Percentiles rank a stretch among this genome's conserved stretches.
Conservation (phyloP, 2,329 filamentous ascomycete species). For the Didymellaceae sp. region DNA sequence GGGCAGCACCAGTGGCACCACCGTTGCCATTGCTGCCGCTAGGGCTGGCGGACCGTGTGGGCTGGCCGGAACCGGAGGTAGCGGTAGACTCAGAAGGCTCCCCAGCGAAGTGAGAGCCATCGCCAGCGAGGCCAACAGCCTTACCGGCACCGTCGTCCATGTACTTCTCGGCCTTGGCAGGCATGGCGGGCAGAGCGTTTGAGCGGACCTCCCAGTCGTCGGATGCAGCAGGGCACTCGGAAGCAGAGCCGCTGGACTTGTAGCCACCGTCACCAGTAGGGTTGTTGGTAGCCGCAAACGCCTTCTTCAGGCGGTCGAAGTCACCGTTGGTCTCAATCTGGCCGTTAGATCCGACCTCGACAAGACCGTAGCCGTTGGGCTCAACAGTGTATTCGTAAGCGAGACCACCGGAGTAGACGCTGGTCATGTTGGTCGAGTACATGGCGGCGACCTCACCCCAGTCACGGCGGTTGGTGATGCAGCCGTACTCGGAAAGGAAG, state of each 20-base stretch:
- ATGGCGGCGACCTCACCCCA: conserved; percentile 81
- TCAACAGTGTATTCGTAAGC: conserved; percentile 88
- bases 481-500: conserved; percentile 95
- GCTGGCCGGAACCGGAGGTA: conserved; percentile 36
- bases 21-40: conserved; percentile 11
- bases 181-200: conserved; percentile 63
- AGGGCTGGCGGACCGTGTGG: conserved; percentile 33
- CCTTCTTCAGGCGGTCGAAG: conserved; percentile 64
- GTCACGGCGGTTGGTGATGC: conserved; percentile 78
- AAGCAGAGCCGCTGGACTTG: conserved; percentile 60
- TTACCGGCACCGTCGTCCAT: conserved; percentile 64
- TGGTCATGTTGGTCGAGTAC: conserved; percentile 82
- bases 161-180: conserved; percentile 61
- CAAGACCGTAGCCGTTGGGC: conserved; percentile 75
- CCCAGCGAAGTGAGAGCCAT: conserved; percentile 48
- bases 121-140: conserved; percentile 61
- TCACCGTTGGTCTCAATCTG: conserved; percentile 66
- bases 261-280: conserved; percentile 65
- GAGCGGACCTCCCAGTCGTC: conserved; percentile 63
- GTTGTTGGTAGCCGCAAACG: conserved; percentile 58
- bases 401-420: conserved; percentile 91
- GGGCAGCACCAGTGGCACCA: conserved; percentile 27
- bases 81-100: conserved; percentile 38
- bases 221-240: conserved; percentile 60
- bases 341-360: conserved; percentile 63